phyloP scores from a whole-genome alignment of 371 early-diverging fungal genomes.

The Agmasoma carcini region DNA sequence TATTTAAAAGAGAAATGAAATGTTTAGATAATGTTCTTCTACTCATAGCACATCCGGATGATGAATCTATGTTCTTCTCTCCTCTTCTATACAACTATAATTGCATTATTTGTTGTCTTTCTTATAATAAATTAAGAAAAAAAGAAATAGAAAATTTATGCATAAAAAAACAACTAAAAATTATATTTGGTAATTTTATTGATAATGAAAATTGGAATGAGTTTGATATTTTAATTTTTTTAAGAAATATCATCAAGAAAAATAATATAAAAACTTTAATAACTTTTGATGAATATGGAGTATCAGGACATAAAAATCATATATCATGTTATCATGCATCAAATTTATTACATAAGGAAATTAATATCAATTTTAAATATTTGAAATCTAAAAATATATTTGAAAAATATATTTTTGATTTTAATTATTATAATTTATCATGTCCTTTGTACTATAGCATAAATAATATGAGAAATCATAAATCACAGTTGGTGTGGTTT shows the following conservation, averaged over 20 bases:
- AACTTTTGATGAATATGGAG: constrained; percentile 77
- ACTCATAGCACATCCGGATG: constrained; percentile 91
- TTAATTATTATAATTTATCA: not conserved
- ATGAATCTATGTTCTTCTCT: constrained; percentile 96
- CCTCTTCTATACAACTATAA: constrained; percentile 61
- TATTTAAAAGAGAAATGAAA: not conserved
- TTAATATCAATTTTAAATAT: constrained; percentile 49
- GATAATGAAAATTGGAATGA: constrained; percentile 42
- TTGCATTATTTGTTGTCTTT: constrained; percentile 60
- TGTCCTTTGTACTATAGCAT: constrained; percentile 53
- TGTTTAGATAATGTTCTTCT: constrained; percentile 54
- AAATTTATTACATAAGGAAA: constrained; percentile 50
- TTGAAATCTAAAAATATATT: constrained; percentile 58
- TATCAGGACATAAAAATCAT: constrained; percentile 82
- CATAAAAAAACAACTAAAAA: not conserved
- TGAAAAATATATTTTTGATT: constrained; percentile 60
- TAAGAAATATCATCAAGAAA: constrained; percentile 10
- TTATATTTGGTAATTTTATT: constrained; percentile 22
- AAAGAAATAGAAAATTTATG: constrained; percentile 28
- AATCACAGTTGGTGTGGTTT: constrained; percentile 79
- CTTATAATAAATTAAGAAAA: constrained; percentile 58
- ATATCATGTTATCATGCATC: constrained; percentile 64
- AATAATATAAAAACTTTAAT: constrained; percentile 56
- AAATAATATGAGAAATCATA: constrained; percentile 65
- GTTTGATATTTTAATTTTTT: constrained; percentile 7